These are phyloP conservation scores for Phalaenopsis hybrid DNA, from an alignment of 116 monocot species.

Conservation along the genomic window DNA sequence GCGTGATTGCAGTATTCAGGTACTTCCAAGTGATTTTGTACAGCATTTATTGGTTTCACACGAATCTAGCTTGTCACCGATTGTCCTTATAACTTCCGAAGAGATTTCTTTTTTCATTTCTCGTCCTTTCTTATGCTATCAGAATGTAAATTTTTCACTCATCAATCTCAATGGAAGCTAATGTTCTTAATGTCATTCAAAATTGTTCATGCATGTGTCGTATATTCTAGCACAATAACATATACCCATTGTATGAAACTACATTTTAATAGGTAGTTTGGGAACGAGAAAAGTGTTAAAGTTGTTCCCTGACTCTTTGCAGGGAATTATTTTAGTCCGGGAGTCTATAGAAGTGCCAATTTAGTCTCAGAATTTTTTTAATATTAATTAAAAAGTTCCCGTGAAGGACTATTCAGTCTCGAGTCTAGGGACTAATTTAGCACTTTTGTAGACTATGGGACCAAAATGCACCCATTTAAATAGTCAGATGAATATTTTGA, in stretches of 20 bases:
- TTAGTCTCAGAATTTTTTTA: too few species aligned
- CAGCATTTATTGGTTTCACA: neutral
- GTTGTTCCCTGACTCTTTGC: too few species aligned
- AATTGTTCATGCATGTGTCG: neutral
- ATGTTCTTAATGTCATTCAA: neutral
- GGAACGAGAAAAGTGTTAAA: too few species aligned
- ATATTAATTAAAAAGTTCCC: too few species aligned
- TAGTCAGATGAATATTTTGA: too few species aligned
- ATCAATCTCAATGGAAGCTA: neutral
- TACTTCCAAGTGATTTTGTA: constrained; percentile 16
- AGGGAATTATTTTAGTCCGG: too few species aligned
- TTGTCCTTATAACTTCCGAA: neutral
- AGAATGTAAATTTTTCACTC: neutral
- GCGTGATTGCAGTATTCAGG: constrained; percentile 99
- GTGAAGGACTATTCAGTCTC: too few species aligned
- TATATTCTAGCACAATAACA: neutral
- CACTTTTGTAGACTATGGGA: too few species aligned
- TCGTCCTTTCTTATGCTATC: neutral
- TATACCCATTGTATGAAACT: neutral
- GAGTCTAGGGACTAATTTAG: too few species aligned
- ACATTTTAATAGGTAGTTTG: neutral
- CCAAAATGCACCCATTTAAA: too few species aligned
- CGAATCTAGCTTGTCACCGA: neutral
- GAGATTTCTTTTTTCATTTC: neutral
- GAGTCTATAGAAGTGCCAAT: too few species aligned